These are phyloP conservation scores for Tylopilus subfusipes DNA, from an alignment of 768 basidiomycete species.

Conservation along the genomic window DNA sequence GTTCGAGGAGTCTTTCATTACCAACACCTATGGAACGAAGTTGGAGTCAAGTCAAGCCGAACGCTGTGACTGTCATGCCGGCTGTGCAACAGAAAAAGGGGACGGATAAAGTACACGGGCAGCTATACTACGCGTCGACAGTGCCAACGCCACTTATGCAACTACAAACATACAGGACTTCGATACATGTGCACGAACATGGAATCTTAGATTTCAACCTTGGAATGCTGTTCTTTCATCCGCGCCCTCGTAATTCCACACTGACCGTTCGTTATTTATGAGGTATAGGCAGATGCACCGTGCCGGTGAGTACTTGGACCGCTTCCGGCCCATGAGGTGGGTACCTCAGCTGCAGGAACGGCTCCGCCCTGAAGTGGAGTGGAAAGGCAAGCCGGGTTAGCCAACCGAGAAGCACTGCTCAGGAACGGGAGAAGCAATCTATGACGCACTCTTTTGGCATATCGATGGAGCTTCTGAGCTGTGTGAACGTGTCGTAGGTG, in stretches of 20 bases:
- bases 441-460: slow-evolving; percentile 52
- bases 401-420: neutral
- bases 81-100: slow-evolving; percentile 4
- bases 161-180: neutral
- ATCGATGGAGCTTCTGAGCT: slow-evolving; percentile 47
- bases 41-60: too few species aligned
- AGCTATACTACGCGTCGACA: neutral
- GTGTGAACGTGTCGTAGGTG: slow-evolving; percentile 54
- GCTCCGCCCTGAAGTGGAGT: slow-evolving; percentile 20
- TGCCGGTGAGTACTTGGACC: slow-evolving; percentile 6
- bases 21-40: too few species aligned
- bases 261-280: slow-evolving; percentile 2
- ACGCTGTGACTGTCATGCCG: neutral
- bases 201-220: neutral
- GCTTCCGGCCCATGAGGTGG: slow-evolving; percentile 23
- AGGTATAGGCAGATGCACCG: slow-evolving; percentile 15
- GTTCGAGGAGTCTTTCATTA: too few species aligned
- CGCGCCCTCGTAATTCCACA: neutral
- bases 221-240: neutral
- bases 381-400: slow-evolving; percentile 1
- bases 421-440: neutral
- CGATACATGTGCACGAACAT: neutral
- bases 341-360: slow-evolving; percentile 19
- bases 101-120: neutral
- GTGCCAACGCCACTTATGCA: neutral